Evolutionary conservation across 1,139 yeast genomes (phyloP), one percentile per base, ranked within the genome.

Genomic region (Diutina pseudorugosa): DNA sequence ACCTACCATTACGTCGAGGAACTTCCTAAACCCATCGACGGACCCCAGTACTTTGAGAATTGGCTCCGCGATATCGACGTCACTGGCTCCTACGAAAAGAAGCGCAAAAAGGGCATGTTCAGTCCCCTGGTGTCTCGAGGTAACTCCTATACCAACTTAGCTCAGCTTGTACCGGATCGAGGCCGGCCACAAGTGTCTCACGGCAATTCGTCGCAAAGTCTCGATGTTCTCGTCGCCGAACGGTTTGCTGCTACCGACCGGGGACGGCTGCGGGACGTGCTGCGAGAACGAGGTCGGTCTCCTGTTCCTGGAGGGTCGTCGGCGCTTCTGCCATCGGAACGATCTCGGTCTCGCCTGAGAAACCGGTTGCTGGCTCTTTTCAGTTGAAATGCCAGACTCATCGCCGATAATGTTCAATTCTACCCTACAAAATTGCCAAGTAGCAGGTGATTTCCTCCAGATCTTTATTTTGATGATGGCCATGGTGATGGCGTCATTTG

Each of bases 1-100:
- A 67, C 68, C 20, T 76, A 78, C 58, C 71, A 71, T 52, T 67
- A 70, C 54, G 57, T 62, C n/a, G 74, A 69, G 51, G 53, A 51
- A 20, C 53, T 57, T 27, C 55, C 54, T 4, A 33, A 45, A 23
- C 59, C 59, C 7, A 51, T 59, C 12, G 55, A 57, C 30, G 51
- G 53, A 12, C 58, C 55, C 20, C 33, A 42, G 33, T 59, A 58
- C 53, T 59, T 59, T 50, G 55, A 53, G 47, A 55, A 55, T 48
- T 58, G 57, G 59, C 51, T 59, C 12, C 57, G 56, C n/a, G 51
- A 52, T 41, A 56, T 57, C 18, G 59, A 58, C 47, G 51, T 55
- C n/a, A 21, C 55, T 11, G 57, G 52, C 40, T 53, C 57, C 4
- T 52, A 53, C n/a, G 58, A 56, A 30, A 58, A 58, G 52, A 56